Evolutionary conservation across 1,284 basidiomycete genomes (phyloP), one percentile per base, ranked within the genome.

Genomic region (Coniferiporia weirii): DNA sequence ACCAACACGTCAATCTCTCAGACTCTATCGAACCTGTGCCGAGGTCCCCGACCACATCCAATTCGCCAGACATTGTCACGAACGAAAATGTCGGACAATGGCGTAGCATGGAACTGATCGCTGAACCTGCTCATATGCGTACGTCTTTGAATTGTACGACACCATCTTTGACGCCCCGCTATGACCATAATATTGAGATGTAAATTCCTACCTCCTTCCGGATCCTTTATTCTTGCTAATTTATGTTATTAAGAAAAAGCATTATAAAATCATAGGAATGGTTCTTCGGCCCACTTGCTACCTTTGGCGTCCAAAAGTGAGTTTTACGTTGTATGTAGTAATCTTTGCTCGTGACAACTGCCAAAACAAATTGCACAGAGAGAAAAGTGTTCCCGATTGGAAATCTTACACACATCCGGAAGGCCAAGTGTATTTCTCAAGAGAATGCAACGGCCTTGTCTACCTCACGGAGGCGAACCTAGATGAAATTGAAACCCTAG

Each of bases 371-470:
- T 13, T 35, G 17, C 12, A 9, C 32, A 52, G 50, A 19, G 19
- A 35, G 5, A 13, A 45, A 32, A 17, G 32, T 17, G 27, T 44
- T n/a, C 19, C 20, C 13, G 4, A 20, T 32, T 46, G 56, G 56
- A 12, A 36, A 15, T 47, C 50, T 12, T 58, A 35, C 50, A 32
- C 44, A 7, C 49, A 58, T 52, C 56, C 56, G 4, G 56, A 58
- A 40, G 56, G 56, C 19, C 49, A 45, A n/a, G 38, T 49, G 1
- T 58, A 58, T 52, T 58, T 52, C n/a, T 43, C 20, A 17, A n/a
- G 44, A 13, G 12, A 4, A 9, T 9, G 1, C 22, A 22, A 20
- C 6, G n/a, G 50, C 13, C 15, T 58, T 27, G n/a, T n/a, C n/a
- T n/a, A n/a, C n/a, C n/a, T n/a, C n/a, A n/a, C n/a, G n/a, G n/a